Conservation (phyloP, 1,284 basidiomycete species). For the Cryptococcus sp. region DNA sequence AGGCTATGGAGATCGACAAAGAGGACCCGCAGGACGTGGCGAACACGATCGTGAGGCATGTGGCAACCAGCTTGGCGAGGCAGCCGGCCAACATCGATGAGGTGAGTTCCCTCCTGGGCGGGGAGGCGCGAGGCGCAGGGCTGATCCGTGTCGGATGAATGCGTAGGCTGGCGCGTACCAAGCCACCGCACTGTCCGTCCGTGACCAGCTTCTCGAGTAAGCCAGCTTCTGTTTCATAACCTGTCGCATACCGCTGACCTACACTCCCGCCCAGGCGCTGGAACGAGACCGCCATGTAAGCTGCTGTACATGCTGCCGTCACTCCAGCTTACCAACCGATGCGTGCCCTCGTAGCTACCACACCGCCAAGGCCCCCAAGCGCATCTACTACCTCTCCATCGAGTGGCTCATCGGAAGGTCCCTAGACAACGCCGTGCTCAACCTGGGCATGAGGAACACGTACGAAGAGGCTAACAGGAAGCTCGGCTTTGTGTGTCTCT, state of each 20-base stretch:
- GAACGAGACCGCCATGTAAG: conserved; percentile 48
- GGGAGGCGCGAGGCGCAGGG: neutral
- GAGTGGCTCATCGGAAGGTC: conserved; percentile 78
- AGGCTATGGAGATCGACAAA: conserved; percentile 32
- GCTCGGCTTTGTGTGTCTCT: conserved; percentile 59
- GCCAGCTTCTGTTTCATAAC: too few species aligned
- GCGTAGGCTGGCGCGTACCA: conserved; percentile 48
- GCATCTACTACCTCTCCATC: conserved; percentile 77
- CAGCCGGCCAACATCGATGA: conserved; percentile 83
- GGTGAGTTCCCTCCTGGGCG: conserved; percentile 52
- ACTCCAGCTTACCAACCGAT: neutral
- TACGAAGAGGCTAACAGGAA: conserved; percentile 65
- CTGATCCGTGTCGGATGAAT: neutral
- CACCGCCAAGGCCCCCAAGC: conserved; percentile 46
- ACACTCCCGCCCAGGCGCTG: conserved; percentile 31
- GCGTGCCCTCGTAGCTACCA: conserved; percentile 33
- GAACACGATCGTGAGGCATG: conserved; percentile 71
- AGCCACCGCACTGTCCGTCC: conserved; percentile 61
- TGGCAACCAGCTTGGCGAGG: conserved; percentile 80
- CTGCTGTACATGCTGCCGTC: neutral
- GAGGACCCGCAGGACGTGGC: conserved; percentile 61
- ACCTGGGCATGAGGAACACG: conserved; percentile 72
- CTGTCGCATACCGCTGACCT: neutral
- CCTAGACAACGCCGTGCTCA: conserved; percentile 84
- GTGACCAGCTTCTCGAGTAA: conserved; percentile 69